Evolutionary conservation across 2,329 filamentous ascomycete genomes (phyloP), one percentile per base, ranked within the genome.

Genomic region (Hysterium pulicare): DNA sequence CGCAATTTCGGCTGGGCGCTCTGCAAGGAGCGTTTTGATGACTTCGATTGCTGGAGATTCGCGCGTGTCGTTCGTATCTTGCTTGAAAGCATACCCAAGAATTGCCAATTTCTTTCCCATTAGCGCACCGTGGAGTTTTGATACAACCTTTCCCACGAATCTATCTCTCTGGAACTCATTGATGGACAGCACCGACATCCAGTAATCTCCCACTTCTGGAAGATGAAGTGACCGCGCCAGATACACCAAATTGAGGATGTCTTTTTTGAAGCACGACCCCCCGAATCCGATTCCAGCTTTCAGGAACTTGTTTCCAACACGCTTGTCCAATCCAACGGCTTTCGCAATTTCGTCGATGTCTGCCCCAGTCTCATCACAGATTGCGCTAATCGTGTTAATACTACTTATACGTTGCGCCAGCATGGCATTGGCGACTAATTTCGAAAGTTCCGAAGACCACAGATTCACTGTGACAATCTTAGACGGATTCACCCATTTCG

Each of bases 201-300:
- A 91, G 69, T 90, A 90, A 49, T 81, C 77, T 24, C 81, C 84
- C 0, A 90, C 85, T 54, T 90, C 83, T 3, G 77, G 75, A 9
- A 90, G 71, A 39, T 83, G 78, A 41, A 89, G 72, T 2, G 77
- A 80, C 54, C 87, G 82, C 13, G 86, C 82, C 22, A 90, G 74
- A 66, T 90, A 89, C 15, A 83, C 78, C 28, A 91, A 70, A 63
- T 79, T 86, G 37, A 87, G 73, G 32, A 90, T 79, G 58, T 91
- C 87, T 67, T 91, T 91, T 64, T 84, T 82, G 73, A 91, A 90
- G 67, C 87, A 91, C 47, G 81, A 86, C 16, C 87, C 87, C 41
- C 87, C 86, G 56, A 90, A 91, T 13, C 87, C 87, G 24, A 89
- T 78, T 30, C 82, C 83, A 6, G 86, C 82, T 66, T 86, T 83